Evolutionary conservation across 2,329 filamentous ascomycete genomes (phyloP), one percentile per base, ranked within the genome.

Genomic region (Cadophora gregata): DNA sequence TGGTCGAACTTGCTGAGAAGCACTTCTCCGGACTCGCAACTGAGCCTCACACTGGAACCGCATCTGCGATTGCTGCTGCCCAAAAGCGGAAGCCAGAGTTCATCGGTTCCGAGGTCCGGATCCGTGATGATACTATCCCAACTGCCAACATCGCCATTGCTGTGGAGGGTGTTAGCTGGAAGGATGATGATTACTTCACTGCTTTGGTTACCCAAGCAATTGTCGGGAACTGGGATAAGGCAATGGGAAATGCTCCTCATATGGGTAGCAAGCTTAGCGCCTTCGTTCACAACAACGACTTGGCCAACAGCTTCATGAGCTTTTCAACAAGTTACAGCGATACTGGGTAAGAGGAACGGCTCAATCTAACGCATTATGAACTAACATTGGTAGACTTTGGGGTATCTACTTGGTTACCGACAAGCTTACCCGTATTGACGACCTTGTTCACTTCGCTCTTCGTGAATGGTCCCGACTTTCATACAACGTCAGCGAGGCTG

Each of bases 251-350:
- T 82, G 96, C 96, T 68, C 91, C 94, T 73, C 96, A 97, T 85
- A 91, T 97, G 79, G 96, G 96, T 77, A 97, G 93, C 92, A 97
- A 96, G 88, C 93, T 99, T 77, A 97, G 93, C 85, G 90, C 91
- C 73, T 93, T 96, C 77, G 90, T 99, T 74, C 92, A 96, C 86
- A 90, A 97, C 83, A 89, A 98, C 84, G 90, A 94, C 81, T 88
- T 99, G 70, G 96, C 96, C 81, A 99, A 97, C 86, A 97, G 94
- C 88, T 99, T 97, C 88, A 99, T 99, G 96, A 97, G 93, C 85
- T 99, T 99, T 85, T 97, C 94, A 73, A 99, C 96, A 74, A 97
- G 93, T 86, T 99, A 99, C 85, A 98, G 94, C 79, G 96, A 99
- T 81, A 99, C 96, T 80, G 96, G 94, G 93, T 97, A 88, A 82